Evolutionary conservation across 2,329 filamentous ascomycete species (phyloP), one percentile per base, ranked within the genome.

Genomic region (Albophoma yamanashiensis): DNA sequence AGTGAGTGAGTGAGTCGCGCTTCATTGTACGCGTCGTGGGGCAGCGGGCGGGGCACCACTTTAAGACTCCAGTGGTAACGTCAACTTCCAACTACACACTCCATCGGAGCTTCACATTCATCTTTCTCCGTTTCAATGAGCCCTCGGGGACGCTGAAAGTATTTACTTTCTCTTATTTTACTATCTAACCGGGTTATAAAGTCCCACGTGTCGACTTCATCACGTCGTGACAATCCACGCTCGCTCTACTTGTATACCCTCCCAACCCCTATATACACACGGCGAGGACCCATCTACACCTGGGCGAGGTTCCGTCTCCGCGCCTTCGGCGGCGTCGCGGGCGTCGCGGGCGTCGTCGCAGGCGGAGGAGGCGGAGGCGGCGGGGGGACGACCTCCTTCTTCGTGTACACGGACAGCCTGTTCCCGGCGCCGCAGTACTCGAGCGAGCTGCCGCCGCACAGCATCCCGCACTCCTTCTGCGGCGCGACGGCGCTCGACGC

Each of bases 381-480:
- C 6, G 59, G 43, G 6, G 42, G 58, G 5, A 38, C 31, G 3
- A 57, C 59, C 25, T 61, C 59, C 63, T 66, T 65, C 67, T 68
- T 70, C 58, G 65, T 68, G 50, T 74, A 75, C 20, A 75, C 65
- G 7, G 68, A 70, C 64, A 79, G 61, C 60, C 76, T 67, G 60
- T 73, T 72, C 2, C 71, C 68, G 8, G 69, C 74, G 25, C 78
- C 77, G 59, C 77, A 79, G 59, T 69, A 74, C 67, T 78, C 68
- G 1, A 58, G 55, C 15, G 60, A 64, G 57, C 71, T 72, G 1
- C 76, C 77, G 2, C 68, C 68, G 64, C 77, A 79, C 22, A 70
- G 62, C 74, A 79, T 77, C 6, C 60, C 65, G 65, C 76, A 79
- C 31, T 79, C 75, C 2, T 59, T 61, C 31, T 60, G 64, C 2